Evolutionary conservation across 169 alveolate genomes (phyloP).

Genomic region (Cystoisospora suis): DNA sequence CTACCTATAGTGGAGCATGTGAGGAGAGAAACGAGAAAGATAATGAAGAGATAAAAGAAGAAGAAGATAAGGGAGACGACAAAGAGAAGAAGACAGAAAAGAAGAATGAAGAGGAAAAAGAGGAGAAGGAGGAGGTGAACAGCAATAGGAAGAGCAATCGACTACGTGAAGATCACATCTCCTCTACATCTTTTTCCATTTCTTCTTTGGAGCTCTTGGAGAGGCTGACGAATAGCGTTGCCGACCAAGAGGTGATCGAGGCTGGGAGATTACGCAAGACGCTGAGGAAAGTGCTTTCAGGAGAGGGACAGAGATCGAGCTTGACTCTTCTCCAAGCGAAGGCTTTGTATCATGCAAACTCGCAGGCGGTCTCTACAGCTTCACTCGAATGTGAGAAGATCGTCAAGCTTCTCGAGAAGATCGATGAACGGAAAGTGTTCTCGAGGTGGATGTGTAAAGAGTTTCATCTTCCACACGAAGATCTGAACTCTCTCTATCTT

Average conservation of each 20-base stretch:
- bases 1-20: no score
- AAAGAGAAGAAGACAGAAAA: no score
- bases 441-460: not conserved
- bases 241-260: conserved; percentile 13
- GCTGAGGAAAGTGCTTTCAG: not conserved
- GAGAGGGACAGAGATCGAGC: not conserved
- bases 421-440: not conserved
- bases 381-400: not conserved
- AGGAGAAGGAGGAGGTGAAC: no score
- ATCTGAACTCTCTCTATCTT: not conserved
- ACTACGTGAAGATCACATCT: no score
- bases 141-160: no score
- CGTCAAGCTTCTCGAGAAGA: not conserved
- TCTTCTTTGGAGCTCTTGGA: not conserved
- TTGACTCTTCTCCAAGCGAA: not conserved
- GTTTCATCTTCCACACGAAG: not conserved
- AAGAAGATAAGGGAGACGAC: no score
- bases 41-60: no score
- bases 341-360: not conserved
- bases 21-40: no score
- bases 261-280: not conserved
- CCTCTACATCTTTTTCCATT: no score
- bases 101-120: no score
- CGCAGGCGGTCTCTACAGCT: not conserved
- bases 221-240: not conserved